phyloP scores from a whole-genome alignment of 2,329 filamentous ascomycete genomes.

The Pseudocercospora fijiensis region DNA sequence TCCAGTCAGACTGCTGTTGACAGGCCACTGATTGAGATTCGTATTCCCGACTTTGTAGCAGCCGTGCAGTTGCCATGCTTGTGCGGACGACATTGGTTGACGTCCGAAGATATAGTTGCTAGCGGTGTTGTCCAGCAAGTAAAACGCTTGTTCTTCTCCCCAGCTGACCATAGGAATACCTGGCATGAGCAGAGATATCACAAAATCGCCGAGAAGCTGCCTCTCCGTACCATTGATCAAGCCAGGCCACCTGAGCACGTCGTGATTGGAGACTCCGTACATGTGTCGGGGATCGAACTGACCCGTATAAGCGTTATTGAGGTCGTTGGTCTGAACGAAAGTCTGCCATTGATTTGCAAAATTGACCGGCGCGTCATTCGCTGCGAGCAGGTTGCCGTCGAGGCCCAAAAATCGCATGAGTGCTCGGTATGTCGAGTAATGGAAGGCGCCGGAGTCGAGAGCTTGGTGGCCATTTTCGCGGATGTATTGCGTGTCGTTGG shows the following conservation, averaged over 20 bases:
- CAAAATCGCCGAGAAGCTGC: slow-evolving; percentile 58
- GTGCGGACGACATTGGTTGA: slow-evolving; percentile 60
- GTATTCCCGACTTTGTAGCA: slow-evolving; percentile 59
- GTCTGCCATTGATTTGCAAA: slow-evolving; percentile 57
- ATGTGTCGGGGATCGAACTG: slow-evolving; percentile 62
- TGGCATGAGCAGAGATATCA: slow-evolving; percentile 60
- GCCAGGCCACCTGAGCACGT: slow-evolving; percentile 64
- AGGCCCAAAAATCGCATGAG: slow-evolving; percentile 61
- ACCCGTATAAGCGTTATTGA: slow-evolving; percentile 59
- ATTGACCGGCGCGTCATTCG: slow-evolving; percentile 55
- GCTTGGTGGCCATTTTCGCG: slow-evolving; percentile 54
- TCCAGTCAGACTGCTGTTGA: slow-evolving; percentile 54
- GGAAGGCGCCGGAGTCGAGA: slow-evolving; percentile 61
- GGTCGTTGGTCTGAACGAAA: slow-evolving; percentile 59
- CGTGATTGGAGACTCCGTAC: slow-evolving; percentile 63
- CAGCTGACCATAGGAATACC: slow-evolving; percentile 61
- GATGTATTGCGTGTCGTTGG: slow-evolving; percentile 53
- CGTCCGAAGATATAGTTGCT: slow-evolving; percentile 65
- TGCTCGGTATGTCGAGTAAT: slow-evolving; percentile 64
- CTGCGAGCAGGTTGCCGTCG: slow-evolving; percentile 56
- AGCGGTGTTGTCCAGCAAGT: slow-evolving; percentile 63
- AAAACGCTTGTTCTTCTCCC: slow-evolving; percentile 67
- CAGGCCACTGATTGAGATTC: slow-evolving; percentile 59
- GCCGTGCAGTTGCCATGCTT: slow-evolving; percentile 64
- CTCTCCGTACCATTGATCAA: slow-evolving; percentile 58